Conservation (phyloP, 1,139 yeast species). For the Candida tunisiensis region DNA sequence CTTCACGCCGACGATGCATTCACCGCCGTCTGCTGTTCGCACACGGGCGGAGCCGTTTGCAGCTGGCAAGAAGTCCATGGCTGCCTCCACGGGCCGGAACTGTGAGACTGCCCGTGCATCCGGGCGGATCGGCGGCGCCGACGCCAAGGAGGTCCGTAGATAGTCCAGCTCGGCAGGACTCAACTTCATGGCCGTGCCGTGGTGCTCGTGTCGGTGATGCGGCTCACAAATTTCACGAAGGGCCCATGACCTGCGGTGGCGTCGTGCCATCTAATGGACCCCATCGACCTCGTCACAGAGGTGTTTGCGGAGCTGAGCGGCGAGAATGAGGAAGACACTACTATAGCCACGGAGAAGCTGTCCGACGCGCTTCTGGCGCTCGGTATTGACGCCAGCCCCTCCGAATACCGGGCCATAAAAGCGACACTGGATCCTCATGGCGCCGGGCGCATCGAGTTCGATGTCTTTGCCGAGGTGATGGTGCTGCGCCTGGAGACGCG, state of each 20-base stretch:
- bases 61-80: constrained; percentile 62
- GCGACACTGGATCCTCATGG: constrained; percentile 11
- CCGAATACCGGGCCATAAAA: too few relatives aligned
- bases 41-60: constrained; percentile 89
- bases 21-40: constrained; percentile 76
- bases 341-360: too few relatives aligned
- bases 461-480: constrained; percentile 9
- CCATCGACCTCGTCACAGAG: too few relatives aligned
- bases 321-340: too few relatives aligned
- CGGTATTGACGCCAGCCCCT: too few relatives aligned
- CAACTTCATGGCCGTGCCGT: too few relatives aligned
- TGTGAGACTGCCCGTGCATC: constrained; percentile 64
- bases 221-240: too few relatives aligned
- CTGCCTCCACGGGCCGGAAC: constrained; percentile 75
- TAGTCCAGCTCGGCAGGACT: constrained; percentile 83
- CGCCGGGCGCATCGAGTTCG: constrained; percentile 13
- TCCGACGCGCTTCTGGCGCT: too few relatives aligned
- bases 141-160: constrained; percentile 51
- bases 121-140: constrained; percentile 54
- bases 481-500: constrained; percentile 1
- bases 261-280: too few relatives aligned
- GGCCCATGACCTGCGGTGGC: too few relatives aligned
- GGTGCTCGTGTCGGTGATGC: too few relatives aligned
- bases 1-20: constrained; percentile 81
- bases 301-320: too few relatives aligned